Conservation (phyloP, 176 grass and related monocot genomes). For the Tillandsia fasciculata region DNA sequence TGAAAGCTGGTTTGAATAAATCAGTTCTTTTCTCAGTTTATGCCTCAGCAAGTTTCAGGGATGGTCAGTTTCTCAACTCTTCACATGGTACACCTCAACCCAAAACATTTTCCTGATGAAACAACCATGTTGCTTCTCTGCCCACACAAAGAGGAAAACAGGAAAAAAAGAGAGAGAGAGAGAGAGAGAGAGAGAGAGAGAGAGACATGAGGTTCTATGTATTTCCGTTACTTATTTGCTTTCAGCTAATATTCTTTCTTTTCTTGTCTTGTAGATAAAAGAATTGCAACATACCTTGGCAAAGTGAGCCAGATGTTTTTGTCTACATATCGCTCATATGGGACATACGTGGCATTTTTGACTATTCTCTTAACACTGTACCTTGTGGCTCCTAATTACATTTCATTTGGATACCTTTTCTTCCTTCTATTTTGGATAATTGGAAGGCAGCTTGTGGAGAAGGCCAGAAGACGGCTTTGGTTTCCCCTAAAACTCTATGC, state of each 20-base stretch:
- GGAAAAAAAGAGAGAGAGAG: too few species aligned
- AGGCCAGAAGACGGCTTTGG: slow-evolving; percentile 79
- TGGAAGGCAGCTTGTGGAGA: slow-evolving; percentile 82
- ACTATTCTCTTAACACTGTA: slow-evolving; percentile 93
- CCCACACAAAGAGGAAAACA: too few species aligned
- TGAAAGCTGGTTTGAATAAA: slow-evolving; percentile 91
- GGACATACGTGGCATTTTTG: slow-evolving; percentile 91
- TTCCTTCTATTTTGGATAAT: slow-evolving; percentile 99
- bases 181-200: not conserved
- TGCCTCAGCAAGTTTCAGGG: slow-evolving; percentile 48
- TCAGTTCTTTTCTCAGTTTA: slow-evolving; percentile 92
- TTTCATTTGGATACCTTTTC: slow-evolving; percentile 96
- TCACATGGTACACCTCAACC: slow-evolving; percentile 48
- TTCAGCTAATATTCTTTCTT: slow-evolving; percentile 10
- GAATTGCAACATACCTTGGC: slow-evolving; percentile 80
- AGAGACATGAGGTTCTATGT: not conserved
- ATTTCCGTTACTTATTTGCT: slow-evolving; percentile 1
- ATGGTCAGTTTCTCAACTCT: slow-evolving; percentile 30
- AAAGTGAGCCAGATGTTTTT: slow-evolving; percentile 85
- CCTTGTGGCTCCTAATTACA: slow-evolving; percentile 92
- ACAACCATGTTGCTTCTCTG: not conserved
- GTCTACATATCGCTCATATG: slow-evolving; percentile 79
- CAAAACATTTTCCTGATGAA: not conserved
- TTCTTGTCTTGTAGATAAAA: slow-evolving; percentile 57
- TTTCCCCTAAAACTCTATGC: slow-evolving; percentile 85